Evolutionary conservation across 441 rosid species (phyloP), one percentile per base, ranked within the genome.

Genomic region (Jatropha podagrica): DNA sequence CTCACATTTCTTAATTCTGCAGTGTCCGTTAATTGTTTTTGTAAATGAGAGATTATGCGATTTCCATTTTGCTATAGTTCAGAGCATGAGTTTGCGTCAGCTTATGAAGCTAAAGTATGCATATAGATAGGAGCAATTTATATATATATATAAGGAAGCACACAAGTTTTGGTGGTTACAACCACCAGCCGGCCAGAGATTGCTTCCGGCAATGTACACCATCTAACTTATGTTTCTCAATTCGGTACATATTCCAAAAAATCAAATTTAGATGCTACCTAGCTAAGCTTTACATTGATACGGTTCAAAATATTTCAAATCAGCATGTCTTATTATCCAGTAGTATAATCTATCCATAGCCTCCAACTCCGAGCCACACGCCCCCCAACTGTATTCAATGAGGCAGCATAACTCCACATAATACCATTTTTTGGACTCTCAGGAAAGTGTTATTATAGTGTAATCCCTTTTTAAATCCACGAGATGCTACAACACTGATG

Each of bases 1-100:
- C 46, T 18, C 23, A 54, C 41, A 37, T 55, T 26, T 70, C 52
- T 70, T 17, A 26, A 13, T 13, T 71, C 32, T 32, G n/a, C 38
- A 14, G 65, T 14, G 14, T 32, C 18, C 0, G 9, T 13, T 14
- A 58, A 55, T 7, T 4, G 62, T 18, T 7, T 32, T 11, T 27
- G 17, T 61, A 61, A 44, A 72, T 32, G 59, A 60, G 59, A 72
- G 59, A 72, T 46, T 61, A 62, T 71, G 74, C 52, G 40, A 9
- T 23, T 56, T 23, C 10, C 26, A 20, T 7, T 9, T 5, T 56
- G 40, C 7, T n/a, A 13, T 56, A 38, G 66, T 18, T 17, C 10
- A 54, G 49, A 26, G 11, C 7, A 65, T 41, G 14, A 8, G 26
- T 69, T 54, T 69, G 73, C 63, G 49, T 37, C 49, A 41, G 65